phyloP scores from a whole-genome alignment of 2,329 filamentous ascomycete genomes.

The Neoascochyta sp. region DNA sequence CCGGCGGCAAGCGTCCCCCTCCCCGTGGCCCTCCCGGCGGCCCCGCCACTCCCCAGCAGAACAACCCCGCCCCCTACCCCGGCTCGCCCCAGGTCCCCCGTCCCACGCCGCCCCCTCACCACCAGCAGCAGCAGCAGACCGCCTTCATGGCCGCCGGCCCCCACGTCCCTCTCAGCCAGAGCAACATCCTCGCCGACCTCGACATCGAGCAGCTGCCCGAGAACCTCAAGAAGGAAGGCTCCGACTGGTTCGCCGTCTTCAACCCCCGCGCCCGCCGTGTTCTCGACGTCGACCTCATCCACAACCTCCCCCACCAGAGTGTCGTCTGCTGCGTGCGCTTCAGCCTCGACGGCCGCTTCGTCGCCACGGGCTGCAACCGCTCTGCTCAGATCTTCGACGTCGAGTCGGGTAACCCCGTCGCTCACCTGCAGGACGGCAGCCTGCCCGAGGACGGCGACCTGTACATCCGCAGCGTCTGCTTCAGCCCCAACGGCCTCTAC shows the following conservation, averaged over 20 bases:
- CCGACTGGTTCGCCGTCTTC: slow-evolving; percentile 96
- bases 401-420: slow-evolving; percentile 78
- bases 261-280: slow-evolving; percentile 86
- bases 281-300: slow-evolving; percentile 88
- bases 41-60: slow-evolving; percentile 88
- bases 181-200: slow-evolving; percentile 76
- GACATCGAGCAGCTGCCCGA: slow-evolving; percentile 81
- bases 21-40: slow-evolving; percentile 59
- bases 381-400: slow-evolving; percentile 99
- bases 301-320: slow-evolving; percentile 89
- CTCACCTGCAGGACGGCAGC: slow-evolving; percentile 82
- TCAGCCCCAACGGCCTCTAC: slow-evolving; percentile 92
- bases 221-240: slow-evolving; percentile 81
- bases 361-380: slow-evolving; percentile 94
- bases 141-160: slow-evolving; percentile 15
- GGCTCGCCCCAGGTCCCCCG: slow-evolving; percentile 80
- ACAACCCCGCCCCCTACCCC: slow-evolving; percentile 80
- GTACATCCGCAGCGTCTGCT: slow-evolving; percentile 97
- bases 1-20: slow-evolving; percentile 68
- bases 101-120: slow-evolving; percentile 62
- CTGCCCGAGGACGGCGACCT: slow-evolving; percentile 87
- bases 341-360: slow-evolving; percentile 90
- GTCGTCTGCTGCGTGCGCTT: slow-evolving; percentile 98
- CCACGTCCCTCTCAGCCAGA: slow-evolving; percentile 48
- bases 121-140: slow-evolving; percentile 35